These are phyloP conservation scores for Fusarium sp. DNA, from an alignment of 2,329 filamentous ascomycete genomes.

Conservation along the genomic window DNA sequence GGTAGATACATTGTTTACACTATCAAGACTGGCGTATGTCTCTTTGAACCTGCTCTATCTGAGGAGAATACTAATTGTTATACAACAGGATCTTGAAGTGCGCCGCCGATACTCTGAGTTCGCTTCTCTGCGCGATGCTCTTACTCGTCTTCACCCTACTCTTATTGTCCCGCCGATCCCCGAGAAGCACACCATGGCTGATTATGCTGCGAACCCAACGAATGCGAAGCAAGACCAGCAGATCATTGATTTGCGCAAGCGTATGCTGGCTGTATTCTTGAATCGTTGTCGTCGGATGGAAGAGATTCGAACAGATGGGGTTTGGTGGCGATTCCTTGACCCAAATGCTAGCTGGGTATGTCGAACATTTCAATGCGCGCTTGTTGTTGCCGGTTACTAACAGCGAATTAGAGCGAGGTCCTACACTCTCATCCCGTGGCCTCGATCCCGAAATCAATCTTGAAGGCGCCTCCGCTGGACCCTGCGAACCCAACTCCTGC, in stretches of 20 bases:
- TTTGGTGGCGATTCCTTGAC: constrained; percentile 98
- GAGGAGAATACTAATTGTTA: constrained; percentile 5
- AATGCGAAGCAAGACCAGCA: constrained; percentile 97
- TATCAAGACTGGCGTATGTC: constrained; percentile 87
- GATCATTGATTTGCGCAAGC: constrained; percentile 95
- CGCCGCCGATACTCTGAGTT: constrained; percentile 97
- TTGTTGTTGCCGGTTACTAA: constrained; percentile 33
- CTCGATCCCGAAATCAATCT: constrained; percentile 91
- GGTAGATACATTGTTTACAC: constrained; percentile 97
- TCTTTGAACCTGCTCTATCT: neutral
- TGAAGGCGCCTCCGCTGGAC: constrained; percentile 95
- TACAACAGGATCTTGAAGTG: constrained; percentile 86
- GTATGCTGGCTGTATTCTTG: constrained; percentile 95
- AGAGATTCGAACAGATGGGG: constrained; percentile 88
- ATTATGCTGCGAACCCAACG: constrained; percentile 97
- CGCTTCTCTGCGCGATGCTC: constrained; percentile 85
- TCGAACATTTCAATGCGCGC: constrained; percentile 1
- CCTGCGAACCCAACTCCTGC: constrained; percentile 90
- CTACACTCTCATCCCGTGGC: constrained; percentile 89
- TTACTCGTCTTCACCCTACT: constrained; percentile 93
- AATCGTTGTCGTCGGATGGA: constrained; percentile 96
- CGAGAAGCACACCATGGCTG: constrained; percentile 98
- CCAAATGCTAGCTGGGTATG: constrained; percentile 98
- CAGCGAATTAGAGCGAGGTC: constrained; percentile 80
- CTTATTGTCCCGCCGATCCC: constrained; percentile 96